Conservation (phyloP, 805 yeast genomes). For the Metschnikowia gelsemii region DNA sequence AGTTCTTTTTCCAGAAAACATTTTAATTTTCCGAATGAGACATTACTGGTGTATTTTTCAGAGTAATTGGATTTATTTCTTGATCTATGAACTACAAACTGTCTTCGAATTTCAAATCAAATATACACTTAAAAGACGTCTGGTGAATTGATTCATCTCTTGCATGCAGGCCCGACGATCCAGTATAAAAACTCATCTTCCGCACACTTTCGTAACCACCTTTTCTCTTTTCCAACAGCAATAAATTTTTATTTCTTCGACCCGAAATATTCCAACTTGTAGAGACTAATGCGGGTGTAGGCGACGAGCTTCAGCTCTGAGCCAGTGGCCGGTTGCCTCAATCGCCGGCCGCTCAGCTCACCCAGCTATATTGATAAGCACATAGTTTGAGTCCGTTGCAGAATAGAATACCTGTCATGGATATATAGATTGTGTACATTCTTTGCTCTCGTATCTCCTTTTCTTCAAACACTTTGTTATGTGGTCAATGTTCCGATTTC, state of each 20-base stretch:
- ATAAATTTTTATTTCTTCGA: constrained; percentile 4
- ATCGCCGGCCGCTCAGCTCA: constrained; percentile 18
- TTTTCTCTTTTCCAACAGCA: constrained; percentile 2
- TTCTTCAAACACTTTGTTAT: constrained; percentile 2
- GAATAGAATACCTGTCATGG: constrained; percentile 33
- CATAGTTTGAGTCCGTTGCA: constrained; percentile 49
- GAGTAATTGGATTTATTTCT: no score
- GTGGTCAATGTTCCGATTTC: no score
- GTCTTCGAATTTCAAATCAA: neutral
- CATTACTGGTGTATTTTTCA: no score
- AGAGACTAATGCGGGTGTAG: constrained; percentile 17
- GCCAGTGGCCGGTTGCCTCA: constrained; percentile 12
- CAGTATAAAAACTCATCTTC: constrained; percentile 2
- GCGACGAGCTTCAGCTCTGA: constrained; percentile 12
- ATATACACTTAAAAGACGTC: no score
- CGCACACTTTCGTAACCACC: constrained; percentile 1
- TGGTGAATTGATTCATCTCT: neutral
- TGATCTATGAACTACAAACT: no score
- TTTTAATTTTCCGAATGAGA: no score
- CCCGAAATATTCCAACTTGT: constrained; percentile 4
- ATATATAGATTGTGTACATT: constrained; percentile 48
- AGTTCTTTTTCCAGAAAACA: no score
- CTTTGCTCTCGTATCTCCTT: constrained; percentile 9
- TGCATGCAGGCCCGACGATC: neutral
- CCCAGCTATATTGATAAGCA: constrained; percentile 37